Evolutionary conservation across 805 yeast species (phyloP).

Genomic region (Wickerhamomyces xylosicus): DNA sequence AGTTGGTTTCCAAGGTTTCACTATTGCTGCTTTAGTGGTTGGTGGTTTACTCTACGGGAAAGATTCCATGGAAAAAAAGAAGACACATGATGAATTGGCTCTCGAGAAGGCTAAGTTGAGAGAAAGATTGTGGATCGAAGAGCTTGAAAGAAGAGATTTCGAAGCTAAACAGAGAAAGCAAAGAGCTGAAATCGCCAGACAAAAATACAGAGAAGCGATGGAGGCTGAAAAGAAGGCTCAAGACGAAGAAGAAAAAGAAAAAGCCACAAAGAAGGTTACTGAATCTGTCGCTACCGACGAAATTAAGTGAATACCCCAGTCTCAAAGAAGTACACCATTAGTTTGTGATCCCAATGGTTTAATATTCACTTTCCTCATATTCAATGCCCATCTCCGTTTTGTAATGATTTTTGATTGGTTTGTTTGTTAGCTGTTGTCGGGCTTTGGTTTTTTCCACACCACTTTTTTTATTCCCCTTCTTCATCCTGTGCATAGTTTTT

Average conservation of each 20-base stretch:
- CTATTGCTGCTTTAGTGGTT: slow-evolving; percentile 69
- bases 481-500: not conserved
- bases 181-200: slow-evolving; percentile 54
- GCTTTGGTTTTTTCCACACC: no score
- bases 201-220: slow-evolving; percentile 27
- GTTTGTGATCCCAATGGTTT: no score
- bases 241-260: not conserved
- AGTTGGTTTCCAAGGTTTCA: slow-evolving; percentile 77
- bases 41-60: slow-evolving; percentile 67
- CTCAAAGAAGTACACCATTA: no score
- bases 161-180: slow-evolving; percentile 57
- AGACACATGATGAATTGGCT: slow-evolving; percentile 52
- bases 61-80: slow-evolving; percentile 32
- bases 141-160: slow-evolving; percentile 76
- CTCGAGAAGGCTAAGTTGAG: slow-evolving; percentile 75
- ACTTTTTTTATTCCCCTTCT: no score
- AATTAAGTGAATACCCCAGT: no score
- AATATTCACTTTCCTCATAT: no score
- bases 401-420: no score
- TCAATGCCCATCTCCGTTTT: no score
- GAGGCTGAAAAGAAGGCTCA: slow-evolving; percentile 23
- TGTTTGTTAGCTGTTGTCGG: no score
- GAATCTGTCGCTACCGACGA: not conserved
- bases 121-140: slow-evolving; percentile 83
- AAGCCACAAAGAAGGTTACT: not conserved